Evolutionary conservation across 306 rosid species (phyloP).

Genomic region (Trichosanthes truncata): DNA sequence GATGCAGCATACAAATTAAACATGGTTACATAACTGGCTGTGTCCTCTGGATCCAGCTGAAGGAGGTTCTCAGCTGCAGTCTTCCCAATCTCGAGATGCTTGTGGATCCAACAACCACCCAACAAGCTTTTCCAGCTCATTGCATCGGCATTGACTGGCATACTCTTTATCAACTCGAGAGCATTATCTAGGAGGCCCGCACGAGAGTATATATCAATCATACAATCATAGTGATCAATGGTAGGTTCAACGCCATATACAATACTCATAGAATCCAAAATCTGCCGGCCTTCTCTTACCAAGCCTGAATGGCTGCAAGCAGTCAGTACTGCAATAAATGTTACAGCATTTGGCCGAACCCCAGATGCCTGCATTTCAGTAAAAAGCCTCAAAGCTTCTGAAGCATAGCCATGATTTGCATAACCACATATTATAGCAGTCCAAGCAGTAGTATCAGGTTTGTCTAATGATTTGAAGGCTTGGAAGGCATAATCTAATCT

Average conservation of each 20-base stretch:
- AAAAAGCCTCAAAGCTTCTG: constrained; percentile 35
- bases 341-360: constrained; percentile 40
- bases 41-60: constrained; percentile 33
- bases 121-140: constrained; percentile 56
- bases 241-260: constrained; percentile 31
- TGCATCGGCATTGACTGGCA: constrained; percentile 38
- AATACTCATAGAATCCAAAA: constrained; percentile 40
- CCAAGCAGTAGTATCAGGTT: constrained; percentile 54
- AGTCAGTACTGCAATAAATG: constrained; percentile 43
- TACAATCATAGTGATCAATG: constrained; percentile 45
- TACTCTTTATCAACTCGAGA: constrained; percentile 30
- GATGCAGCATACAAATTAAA: constrained; percentile 37
- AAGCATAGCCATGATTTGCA: constrained; percentile 49
- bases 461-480: constrained; percentile 35
- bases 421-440: constrained; percentile 46
- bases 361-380: constrained; percentile 32
- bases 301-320: constrained; percentile 54
- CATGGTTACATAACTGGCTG: constrained; percentile 43
- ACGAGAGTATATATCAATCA: constrained; percentile 51
- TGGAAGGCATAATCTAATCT: constrained; percentile 36
- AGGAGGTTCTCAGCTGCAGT: constrained; percentile 37
- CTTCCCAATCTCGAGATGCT: constrained; percentile 36
- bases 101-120: constrained; percentile 55
- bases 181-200: constrained; percentile 43
- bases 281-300: constrained; percentile 33